Evolutionary conservation across 345 rosid genomes (phyloP).

Genomic region (Eucalyptus curtisii): DNA sequence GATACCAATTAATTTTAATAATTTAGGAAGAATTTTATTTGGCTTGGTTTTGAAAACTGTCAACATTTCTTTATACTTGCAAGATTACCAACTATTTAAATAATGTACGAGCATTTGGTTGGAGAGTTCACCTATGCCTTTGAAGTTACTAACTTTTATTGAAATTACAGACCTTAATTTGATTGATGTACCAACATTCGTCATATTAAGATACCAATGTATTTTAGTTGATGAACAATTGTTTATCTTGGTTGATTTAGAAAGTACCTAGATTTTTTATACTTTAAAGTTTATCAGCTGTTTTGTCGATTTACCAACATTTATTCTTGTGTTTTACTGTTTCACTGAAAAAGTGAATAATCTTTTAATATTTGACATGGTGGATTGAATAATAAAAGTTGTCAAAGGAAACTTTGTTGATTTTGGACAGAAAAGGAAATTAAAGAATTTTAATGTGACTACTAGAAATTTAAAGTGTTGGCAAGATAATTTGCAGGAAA

Average conservation of each 20-base stretch:
- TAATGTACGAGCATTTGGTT: too few relatives aligned
- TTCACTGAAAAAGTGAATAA: fast-evolving
- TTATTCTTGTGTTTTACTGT: too few relatives aligned
- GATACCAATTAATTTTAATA: neutral
- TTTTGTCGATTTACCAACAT: neutral
- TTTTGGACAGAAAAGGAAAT: neutral
- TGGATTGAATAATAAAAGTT: too few relatives aligned
- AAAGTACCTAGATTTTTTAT: neutral
- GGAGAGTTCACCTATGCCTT: neutral
- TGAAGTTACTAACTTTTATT: neutral
- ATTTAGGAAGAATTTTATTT: neutral
- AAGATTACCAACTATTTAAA: neutral
- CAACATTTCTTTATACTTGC: neutral
- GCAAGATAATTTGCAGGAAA: too few relatives aligned
- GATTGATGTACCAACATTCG: fast-evolving
- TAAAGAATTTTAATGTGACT: neutral
- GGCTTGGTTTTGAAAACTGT: neutral
- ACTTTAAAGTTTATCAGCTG: neutral
- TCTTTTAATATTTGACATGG: neutral
- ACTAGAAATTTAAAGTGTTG: neutral
- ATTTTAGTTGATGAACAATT: neutral
- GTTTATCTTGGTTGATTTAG: neutral
- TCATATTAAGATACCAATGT: neutral
- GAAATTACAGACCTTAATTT: neutral
- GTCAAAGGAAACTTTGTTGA: neutral